A percentile compares a stretch with the other conserved stretches of the same genome.
phyloP scores from a whole-genome alignment of 441 rosid genomes.

The Brassica balearica region DNA sequence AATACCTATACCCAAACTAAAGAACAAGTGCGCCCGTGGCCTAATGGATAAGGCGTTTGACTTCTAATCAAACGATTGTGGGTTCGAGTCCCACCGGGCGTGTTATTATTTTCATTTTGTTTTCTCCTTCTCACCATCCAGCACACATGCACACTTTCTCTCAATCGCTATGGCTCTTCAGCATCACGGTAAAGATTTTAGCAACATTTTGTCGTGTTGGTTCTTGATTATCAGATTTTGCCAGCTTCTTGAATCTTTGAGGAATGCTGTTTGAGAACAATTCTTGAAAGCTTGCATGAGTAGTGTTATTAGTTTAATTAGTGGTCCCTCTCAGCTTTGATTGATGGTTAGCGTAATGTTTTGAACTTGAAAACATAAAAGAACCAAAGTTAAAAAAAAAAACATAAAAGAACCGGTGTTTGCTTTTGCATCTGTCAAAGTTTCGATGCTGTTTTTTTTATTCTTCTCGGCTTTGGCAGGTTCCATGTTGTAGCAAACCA shows the following conservation, averaged over 20 bases:
- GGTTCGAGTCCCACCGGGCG: conserved; percentile 90
- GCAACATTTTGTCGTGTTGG: background rate
- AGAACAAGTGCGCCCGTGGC: conserved; percentile 60
- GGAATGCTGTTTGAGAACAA: background rate
- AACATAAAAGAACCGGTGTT: no score
- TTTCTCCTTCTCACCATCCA: no score
- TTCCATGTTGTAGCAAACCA: no score
- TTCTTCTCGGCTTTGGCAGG: no score
- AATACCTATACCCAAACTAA: no score
- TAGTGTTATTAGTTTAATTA: background rate
- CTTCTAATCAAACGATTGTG: conserved; percentile 87
- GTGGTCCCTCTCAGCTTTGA: background rate
- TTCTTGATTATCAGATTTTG: background rate
- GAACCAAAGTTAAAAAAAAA: background rate
- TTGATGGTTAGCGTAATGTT: no score
- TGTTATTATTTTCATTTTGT: conserved; percentile 3
- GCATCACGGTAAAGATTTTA: background rate
- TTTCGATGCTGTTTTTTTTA: no score
- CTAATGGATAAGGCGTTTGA: conserved; percentile 92
- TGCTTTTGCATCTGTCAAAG: no score
- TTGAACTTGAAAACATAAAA: background rate
- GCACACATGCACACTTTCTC: background rate
- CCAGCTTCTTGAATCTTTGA: background rate
- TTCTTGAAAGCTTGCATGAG: background rate
- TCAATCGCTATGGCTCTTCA: background rate